Evolutionary conservation across 148 eudicot species (phyloP).

Genomic region (Camellia lanceoleosa): DNA sequence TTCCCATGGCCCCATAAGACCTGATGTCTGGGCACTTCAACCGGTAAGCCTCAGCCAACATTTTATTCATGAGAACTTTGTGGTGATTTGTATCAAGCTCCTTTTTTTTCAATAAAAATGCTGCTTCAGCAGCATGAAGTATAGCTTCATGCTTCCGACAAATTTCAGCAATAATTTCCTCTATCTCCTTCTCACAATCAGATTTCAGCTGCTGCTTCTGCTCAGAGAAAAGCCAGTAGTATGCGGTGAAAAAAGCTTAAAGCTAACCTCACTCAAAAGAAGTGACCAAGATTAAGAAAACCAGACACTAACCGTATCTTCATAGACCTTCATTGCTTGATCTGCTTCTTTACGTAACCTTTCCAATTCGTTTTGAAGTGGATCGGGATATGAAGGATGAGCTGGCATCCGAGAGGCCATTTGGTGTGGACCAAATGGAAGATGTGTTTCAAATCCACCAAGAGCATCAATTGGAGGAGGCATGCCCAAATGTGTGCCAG

Average conservation of each 20-base stretch:
- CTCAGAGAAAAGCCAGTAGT: constrained; percentile 12
- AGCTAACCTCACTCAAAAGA: background rate
- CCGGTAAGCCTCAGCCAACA: constrained; percentile 66
- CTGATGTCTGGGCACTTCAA: constrained; percentile 54
- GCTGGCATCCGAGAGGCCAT: constrained; percentile 16
- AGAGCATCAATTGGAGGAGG: constrained; percentile 13
- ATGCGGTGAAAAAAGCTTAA: background rate
- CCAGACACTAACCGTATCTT: constrained; percentile 48
- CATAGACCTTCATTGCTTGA: constrained; percentile 30
- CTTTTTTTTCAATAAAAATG: constrained; percentile 43
- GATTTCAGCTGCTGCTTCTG: constrained; percentile 59
- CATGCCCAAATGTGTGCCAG: constrained; percentile 19
- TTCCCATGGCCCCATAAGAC: constrained; percentile 32
- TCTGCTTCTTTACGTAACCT: constrained; percentile 43
- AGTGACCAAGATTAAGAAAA: constrained; percentile 4
- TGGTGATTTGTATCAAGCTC: constrained; percentile 50
- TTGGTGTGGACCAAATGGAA: constrained; percentile 25
- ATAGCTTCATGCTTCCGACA: constrained; percentile 49
- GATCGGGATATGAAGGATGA: constrained; percentile 33
- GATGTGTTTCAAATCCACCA: constrained; percentile 19
- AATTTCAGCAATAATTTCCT: constrained; percentile 48
- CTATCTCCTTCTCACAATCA: constrained; percentile 72
- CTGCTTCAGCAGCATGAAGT: constrained; percentile 54
- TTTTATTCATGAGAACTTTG: constrained; percentile 59
- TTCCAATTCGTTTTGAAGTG: constrained; percentile 63